Evolutionary conservation across 164 flowering plant species (phyloP).

Genomic region (Tinospora cordifolia): DNA sequence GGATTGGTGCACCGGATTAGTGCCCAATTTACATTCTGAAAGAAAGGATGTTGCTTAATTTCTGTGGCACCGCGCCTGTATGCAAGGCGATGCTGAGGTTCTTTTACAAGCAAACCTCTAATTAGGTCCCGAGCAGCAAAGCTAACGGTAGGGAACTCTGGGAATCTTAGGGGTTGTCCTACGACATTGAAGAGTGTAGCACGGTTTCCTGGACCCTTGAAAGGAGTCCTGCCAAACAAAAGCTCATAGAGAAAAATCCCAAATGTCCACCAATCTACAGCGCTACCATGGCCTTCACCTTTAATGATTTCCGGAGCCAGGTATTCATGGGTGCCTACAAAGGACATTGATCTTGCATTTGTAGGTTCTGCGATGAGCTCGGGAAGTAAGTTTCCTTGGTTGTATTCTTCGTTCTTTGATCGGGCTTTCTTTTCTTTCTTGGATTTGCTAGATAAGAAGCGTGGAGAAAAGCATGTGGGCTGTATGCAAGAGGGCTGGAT

Average conservation of each 20-base stretch:
- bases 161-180: conserved; percentile 77
- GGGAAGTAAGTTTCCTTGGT: conserved; percentile 61
- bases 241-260: conserved; percentile 90
- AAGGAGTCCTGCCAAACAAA: conserved; percentile 80
- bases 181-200: conserved; percentile 83
- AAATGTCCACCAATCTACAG: conserved; percentile 98
- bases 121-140: conserved; percentile 87
- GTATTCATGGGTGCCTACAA: conserved; percentile 91
- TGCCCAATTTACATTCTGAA: conserved; percentile 86
- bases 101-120: conserved; percentile 82
- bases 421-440: conserved; percentile 53
- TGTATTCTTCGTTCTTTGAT: conserved; percentile 33
- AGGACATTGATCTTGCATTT: conserved; percentile 88
- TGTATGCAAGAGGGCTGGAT: conserved; percentile 72
- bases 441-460: conserved; percentile 44
- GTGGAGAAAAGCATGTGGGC: conserved; percentile 71
- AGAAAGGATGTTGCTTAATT: conserved; percentile 86
- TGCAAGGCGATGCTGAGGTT: conserved; percentile 88
- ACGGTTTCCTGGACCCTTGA: conserved; percentile 71
- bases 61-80: conserved; percentile 87
- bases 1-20: conserved; percentile 82
- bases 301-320: conserved; percentile 87
- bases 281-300: conserved; percentile 95
- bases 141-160: conserved; percentile 72
- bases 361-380: conserved; percentile 93